Evolutionary conservation across 129 eudicot species (phyloP).

Genomic region (Lactuca sativa): DNA sequence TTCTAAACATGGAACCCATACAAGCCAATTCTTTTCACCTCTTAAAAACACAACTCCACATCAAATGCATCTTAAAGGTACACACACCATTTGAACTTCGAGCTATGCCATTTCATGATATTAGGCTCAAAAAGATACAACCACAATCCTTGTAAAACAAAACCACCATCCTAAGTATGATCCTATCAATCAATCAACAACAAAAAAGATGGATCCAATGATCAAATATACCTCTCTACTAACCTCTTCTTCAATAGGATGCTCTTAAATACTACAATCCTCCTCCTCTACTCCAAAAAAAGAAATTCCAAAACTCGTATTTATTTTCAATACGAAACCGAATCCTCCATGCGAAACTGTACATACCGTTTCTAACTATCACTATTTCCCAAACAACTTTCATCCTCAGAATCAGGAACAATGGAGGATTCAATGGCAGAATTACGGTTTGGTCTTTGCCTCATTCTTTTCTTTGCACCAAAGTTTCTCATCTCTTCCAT

Average conservation of each 20-base stretch:
- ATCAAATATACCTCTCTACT: background rate
- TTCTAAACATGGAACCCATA: background rate
- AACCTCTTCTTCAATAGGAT: background rate
- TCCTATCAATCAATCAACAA: constrained; percentile 5
- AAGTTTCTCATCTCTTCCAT: constrained; percentile 30
- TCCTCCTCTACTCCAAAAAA: background rate
- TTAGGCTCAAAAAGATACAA: background rate
- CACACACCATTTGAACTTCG: background rate
- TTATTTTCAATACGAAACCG: background rate
- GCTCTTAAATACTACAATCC: constrained; percentile 15
- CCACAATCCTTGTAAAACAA: background rate
- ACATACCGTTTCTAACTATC: constrained; percentile 18
- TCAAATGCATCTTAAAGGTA: background rate
- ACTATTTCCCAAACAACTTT: constrained; percentile 19
- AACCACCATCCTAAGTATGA: background rate
- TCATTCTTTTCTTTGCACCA: constrained; percentile 43
- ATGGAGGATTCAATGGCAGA: constrained; percentile 33
- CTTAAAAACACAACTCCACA: background rate
- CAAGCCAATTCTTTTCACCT: background rate
- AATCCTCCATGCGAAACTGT: background rate
- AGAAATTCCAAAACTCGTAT: background rate
- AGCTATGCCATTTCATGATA: background rate
- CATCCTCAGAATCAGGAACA: constrained; percentile 54
- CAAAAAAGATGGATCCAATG: background rate
- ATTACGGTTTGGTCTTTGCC: constrained; percentile 54